Conservation (phyloP, 768 basidiomycete genomes). For the Russula brevipes region DNA sequence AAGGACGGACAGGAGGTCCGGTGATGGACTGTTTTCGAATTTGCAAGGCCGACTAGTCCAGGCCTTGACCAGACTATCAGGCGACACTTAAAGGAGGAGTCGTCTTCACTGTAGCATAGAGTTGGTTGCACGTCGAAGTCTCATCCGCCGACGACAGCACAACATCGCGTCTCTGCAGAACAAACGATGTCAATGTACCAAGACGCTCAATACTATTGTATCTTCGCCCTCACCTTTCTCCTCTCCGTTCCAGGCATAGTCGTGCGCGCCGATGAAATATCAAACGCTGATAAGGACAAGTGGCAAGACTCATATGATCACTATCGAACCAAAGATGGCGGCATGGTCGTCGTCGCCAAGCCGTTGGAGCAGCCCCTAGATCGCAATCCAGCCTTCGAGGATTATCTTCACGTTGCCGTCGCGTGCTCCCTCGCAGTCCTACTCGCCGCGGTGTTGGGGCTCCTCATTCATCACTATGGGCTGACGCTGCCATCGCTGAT, state of each 20-base stretch:
- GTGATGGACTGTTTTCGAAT: not conserved
- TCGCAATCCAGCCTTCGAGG: not conserved
- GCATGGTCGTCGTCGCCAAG: constrained; percentile 6
- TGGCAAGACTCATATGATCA: not conserved
- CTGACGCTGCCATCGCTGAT: constrained; percentile 1
- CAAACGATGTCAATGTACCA: not conserved
- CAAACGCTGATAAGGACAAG: not conserved
- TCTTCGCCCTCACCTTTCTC: not conserved
- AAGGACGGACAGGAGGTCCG: not conserved
- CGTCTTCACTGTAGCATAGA: not conserved
- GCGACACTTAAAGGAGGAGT: not conserved
- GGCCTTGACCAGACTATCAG: not conserved
- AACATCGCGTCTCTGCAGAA: not conserved
- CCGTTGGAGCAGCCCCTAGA: constrained; percentile 1
- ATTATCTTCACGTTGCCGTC: constrained; percentile 19
- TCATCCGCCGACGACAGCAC: not conserved
- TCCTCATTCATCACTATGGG: constrained; percentile 18
- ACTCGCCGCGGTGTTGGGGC: constrained; percentile 12
- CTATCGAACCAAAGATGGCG: not conserved
- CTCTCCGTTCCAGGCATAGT: not conserved
- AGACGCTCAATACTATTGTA: not conserved
- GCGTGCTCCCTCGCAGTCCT: constrained; percentile 15
- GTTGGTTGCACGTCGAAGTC: not conserved
- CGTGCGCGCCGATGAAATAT: not conserved
- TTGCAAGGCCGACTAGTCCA: not conserved